A percentile compares a stretch with the other conserved stretches of the same genome.
Conservation (phyloP, 768 basidiomycete genomes). For the Mycena sanguinolenta region DNA sequence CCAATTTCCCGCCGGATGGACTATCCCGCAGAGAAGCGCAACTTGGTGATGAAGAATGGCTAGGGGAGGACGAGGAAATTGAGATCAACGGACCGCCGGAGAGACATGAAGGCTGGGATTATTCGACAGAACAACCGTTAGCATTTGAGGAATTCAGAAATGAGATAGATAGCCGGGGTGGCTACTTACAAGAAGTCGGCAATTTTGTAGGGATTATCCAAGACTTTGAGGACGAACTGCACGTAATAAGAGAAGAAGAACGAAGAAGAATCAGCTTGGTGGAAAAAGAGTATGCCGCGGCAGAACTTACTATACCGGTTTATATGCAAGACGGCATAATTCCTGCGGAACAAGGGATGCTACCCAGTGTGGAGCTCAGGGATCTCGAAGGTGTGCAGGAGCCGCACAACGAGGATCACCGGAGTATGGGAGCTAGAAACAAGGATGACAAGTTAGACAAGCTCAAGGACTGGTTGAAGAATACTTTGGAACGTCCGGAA, state of each 20-base stretch:
- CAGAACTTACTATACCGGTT: neutral
- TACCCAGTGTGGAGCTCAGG: neutral
- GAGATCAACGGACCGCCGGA: neutral
- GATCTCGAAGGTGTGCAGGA: neutral
- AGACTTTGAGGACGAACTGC: neutral
- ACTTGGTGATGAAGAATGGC: neutral
- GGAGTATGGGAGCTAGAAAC: neutral
- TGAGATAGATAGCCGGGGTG: neutral
- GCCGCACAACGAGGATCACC: neutral
- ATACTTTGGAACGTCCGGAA: neutral
- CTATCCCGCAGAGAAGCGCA: neutral
- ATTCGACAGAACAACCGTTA: neutral
- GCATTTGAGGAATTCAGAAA: neutral
- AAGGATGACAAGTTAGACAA: neutral
- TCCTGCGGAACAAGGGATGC: neutral
- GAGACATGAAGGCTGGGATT: neutral
- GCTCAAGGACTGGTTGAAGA: neutral
- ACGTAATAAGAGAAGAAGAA: no score
- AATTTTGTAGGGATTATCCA: no score
- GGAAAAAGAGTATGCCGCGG: neutral
- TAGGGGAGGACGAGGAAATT: neutral
- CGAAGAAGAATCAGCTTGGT: no score
- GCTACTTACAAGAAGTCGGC: neutral
- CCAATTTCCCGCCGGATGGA: neutral
- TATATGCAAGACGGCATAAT: neutral